phyloP scores from a whole-genome alignment of 1,284 basidiomycete genomes.

The Boletellus deceptivus region DNA sequence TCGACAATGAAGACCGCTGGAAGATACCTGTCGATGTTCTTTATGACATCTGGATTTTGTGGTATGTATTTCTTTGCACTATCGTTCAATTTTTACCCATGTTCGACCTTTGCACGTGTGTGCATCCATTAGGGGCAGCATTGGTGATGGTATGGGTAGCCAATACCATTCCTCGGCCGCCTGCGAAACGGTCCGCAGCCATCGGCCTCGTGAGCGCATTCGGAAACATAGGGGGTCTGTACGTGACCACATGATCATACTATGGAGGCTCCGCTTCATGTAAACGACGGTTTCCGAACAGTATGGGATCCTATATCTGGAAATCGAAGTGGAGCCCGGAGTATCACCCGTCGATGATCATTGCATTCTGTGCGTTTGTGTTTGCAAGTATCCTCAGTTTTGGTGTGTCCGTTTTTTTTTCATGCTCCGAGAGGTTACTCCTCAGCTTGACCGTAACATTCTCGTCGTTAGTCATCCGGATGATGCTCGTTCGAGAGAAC shows the following conservation, averaged over 20 bases:
- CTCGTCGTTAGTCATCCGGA: conserved; percentile 41
- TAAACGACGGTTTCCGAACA: conserved; percentile 12
- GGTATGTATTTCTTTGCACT: conserved; percentile 36
- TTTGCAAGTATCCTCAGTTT: conserved; percentile 39
- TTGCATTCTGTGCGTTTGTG: conserved; percentile 42
- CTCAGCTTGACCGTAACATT: background rate
- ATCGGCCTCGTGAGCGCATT: conserved; percentile 40
- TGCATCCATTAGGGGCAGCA: no score
- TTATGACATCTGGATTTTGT: conserved; percentile 58
- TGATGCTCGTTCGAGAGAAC: conserved; percentile 47
- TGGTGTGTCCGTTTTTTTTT: conserved; percentile 27
- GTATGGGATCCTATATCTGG: conserved; percentile 55
- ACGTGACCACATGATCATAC: conserved; percentile 29
- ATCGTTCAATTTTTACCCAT: background rate
- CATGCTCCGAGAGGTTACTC: no score
- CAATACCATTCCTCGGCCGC: conserved; percentile 62
- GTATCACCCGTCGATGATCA: conserved; percentile 55
- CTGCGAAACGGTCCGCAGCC: conserved; percentile 53
- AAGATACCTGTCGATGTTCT: conserved; percentile 65
- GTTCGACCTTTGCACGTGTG: background rate
- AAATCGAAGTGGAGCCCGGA: conserved; percentile 47
- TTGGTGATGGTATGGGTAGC: conserved; percentile 64
- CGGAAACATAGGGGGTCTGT: conserved; percentile 34
- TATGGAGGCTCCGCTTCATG: background rate
- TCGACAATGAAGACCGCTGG: conserved; percentile 52